phyloP scores from a whole-genome alignment of 2,329 filamentous ascomycete genomes.

The Amauroascus niger region DNA sequence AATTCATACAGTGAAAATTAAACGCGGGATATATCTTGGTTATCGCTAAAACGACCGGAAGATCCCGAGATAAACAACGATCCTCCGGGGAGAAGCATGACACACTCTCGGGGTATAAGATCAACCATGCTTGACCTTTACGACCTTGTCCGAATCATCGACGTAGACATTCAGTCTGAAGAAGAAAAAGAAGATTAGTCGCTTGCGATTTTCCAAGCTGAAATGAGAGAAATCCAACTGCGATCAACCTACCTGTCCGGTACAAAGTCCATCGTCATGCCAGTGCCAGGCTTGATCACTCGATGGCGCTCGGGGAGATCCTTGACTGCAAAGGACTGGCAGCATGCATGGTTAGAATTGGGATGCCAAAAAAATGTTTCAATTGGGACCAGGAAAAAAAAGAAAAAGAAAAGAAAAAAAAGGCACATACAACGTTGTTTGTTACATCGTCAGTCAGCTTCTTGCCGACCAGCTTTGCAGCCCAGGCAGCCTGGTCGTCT shows the following conservation, averaged over 20 bases:
- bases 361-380: background rate
- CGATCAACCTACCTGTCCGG: constrained; percentile 32
- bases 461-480: constrained; percentile 39
- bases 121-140: constrained; percentile 36
- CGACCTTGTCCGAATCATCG: constrained; percentile 36
- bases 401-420: background rate
- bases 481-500: constrained; percentile 34
- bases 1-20: too few relatives aligned
- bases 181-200: background rate
- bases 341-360: background rate
- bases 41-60: background rate
- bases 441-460: constrained; percentile 32
- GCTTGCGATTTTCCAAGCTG: too few relatives aligned
- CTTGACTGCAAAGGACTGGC: constrained; percentile 38
- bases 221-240: too few relatives aligned
- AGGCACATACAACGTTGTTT: constrained; percentile 23
- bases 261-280: constrained; percentile 35
- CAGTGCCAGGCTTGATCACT: constrained; percentile 33
- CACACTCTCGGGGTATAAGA: background rate
- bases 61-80: background rate
- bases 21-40: background rate
- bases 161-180: constrained; percentile 38
- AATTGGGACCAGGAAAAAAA: background rate
- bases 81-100: too few relatives aligned
- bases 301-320: constrained; percentile 39